These are phyloP conservation scores for Colletotrichum caudatum DNA, from an alignment of 2,329 filamentous ascomycete genomes.

Conservation along the genomic window DNA sequence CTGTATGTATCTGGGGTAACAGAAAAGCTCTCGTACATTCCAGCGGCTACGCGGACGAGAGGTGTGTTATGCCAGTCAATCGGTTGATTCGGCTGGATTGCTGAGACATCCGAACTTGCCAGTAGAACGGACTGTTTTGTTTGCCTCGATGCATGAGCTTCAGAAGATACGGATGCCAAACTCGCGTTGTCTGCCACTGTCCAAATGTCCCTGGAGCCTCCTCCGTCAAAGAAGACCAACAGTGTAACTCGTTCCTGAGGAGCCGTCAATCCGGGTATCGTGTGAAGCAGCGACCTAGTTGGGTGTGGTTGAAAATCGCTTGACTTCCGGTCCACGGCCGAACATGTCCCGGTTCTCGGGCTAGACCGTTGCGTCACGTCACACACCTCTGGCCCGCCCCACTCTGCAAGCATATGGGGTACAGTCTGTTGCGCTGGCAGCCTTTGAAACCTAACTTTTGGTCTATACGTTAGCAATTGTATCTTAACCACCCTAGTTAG, in stretches of 20 bases:
- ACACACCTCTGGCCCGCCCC: neutral
- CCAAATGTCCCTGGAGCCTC: neutral
- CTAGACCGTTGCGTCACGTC: conserved; percentile 1
- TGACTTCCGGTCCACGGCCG: neutral
- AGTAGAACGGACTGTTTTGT: neutral
- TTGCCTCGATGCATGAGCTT: neutral
- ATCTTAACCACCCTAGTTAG: too few relatives aligned
- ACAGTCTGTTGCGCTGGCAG: too few relatives aligned
- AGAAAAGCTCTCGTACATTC: neutral
- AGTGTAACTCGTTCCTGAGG: neutral
- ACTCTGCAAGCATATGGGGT: conserved; percentile 3
- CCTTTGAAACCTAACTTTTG: too few relatives aligned
- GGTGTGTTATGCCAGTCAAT: neutral
- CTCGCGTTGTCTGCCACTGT: neutral
- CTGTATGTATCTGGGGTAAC: neutral
- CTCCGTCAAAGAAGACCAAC: neutral
- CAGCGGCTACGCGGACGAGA: neutral
- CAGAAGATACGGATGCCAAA: neutral
- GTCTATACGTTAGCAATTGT: too few relatives aligned
- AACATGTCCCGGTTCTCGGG: conserved; percentile 1
- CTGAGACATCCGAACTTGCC: neutral
- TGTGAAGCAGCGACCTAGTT: neutral
- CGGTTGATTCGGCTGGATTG: neutral
- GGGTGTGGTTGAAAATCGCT: neutral
- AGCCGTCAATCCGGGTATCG: neutral